These are phyloP conservation scores for Podaxis sp. DNA, from an alignment of 768 basidiomycete genomes.

Conservation along the genomic window DNA sequence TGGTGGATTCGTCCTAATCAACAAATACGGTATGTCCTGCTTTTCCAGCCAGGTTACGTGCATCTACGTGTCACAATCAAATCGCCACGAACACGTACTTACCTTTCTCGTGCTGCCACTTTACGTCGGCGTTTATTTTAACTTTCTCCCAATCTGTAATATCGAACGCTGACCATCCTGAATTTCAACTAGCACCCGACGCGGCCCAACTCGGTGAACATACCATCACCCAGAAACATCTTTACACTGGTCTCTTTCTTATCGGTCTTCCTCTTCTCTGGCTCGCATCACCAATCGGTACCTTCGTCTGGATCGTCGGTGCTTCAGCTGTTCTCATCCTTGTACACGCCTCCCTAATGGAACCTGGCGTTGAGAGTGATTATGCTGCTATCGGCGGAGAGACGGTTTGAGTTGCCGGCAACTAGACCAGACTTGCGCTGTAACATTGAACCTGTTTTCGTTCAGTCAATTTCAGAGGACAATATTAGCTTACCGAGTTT, in stretches of 20 bases:
- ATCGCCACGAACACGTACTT: conserved; percentile 1
- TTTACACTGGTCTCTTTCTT: conserved; percentile 88
- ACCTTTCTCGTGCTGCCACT: background rate
- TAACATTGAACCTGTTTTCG: background rate
- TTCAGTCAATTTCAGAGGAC: background rate
- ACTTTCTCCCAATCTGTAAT: background rate
- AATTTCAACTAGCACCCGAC: conserved; percentile 61
- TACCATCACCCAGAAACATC: conserved; percentile 83
- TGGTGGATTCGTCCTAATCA: conserved; percentile 88
- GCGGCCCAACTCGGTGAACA: conserved; percentile 81
- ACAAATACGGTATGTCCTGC: conserved; percentile 74
- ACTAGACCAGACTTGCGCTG: background rate
- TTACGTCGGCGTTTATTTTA: background rate
- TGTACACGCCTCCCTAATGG: conserved; percentile 83
- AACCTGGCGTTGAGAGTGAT: conserved; percentile 95
- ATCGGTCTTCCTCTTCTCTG: conserved; percentile 90
- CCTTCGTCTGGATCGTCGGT: conserved; percentile 95
- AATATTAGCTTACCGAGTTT: background rate
- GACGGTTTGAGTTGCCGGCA: conserved; percentile 41
- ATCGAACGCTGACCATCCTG: background rate
- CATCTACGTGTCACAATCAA: conserved; percentile 4
- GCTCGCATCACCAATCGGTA: conserved; percentile 70
- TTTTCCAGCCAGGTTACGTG: background rate
- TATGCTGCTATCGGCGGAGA: conserved; percentile 76
- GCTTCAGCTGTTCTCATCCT: conserved; percentile 83